phyloP scores from a whole-genome alignment of 176 grass and related monocot species.

The Oryza nivara region DNA sequence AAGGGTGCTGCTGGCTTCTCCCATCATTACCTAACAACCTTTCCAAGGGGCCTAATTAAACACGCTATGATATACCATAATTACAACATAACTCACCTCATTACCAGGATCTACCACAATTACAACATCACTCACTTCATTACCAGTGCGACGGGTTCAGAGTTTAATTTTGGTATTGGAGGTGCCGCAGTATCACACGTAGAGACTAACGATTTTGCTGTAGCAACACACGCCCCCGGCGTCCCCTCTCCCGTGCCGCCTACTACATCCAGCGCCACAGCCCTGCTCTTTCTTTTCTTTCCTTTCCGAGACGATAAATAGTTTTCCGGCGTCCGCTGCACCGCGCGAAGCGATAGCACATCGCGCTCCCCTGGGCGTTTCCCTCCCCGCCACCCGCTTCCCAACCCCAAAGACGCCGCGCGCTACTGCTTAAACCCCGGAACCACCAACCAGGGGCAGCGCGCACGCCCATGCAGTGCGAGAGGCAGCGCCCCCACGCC shows the following conservation, averaged over 20 bases:
- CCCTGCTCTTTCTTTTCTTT: not conserved
- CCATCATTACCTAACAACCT: not conserved
- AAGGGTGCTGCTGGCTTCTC: not conserved
- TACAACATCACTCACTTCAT: no score
- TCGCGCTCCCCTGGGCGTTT: no score
- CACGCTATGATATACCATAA: not conserved
- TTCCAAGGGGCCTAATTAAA: not conserved
- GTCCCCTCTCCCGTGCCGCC: not conserved
- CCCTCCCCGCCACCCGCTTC: conserved; percentile 24
- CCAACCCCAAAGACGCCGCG: conserved; percentile 5
- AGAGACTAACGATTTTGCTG: no score
- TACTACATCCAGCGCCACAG: not conserved
- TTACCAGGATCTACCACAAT: no score
- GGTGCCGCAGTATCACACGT: no score
- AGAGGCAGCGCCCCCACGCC: not conserved
- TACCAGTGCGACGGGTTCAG: no score
- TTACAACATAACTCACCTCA: no score
- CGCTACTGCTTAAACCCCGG: conserved; percentile 13
- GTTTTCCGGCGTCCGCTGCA: not conserved
- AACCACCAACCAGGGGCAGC: conserved; percentile 4
- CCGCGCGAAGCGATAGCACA: not conserved
- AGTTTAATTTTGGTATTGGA: not conserved
- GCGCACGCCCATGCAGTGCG: not conserved
- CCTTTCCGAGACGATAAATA: not conserved
- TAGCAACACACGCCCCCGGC: no score